Percentiles rank a stretch among this genome's conserved stretches.
phyloP scores from a whole-genome alignment of 2,329 filamentous ascomycete species.

The Coniochaeta sp. region DNA sequence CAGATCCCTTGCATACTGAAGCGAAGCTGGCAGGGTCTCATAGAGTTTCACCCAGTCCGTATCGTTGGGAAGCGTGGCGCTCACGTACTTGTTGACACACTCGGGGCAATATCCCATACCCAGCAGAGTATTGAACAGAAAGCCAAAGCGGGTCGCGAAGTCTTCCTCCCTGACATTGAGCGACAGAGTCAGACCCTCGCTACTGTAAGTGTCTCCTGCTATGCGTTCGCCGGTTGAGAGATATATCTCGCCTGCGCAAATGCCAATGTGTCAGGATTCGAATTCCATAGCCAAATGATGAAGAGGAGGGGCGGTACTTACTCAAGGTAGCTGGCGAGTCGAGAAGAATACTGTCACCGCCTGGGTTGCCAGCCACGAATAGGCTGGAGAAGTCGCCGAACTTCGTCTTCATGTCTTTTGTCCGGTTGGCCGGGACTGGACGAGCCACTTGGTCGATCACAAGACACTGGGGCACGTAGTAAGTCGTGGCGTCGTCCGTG shows the following conservation, averaged over 20 bases:
- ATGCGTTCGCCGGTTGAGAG: not conserved
- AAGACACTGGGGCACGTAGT: not conserved
- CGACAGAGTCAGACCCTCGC: conserved; percentile 4
- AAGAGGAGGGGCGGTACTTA: not conserved
- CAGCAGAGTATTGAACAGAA: conserved; percentile 12
- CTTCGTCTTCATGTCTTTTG: not conserved
- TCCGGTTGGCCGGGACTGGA: not conserved
- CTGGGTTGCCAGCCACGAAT: conserved; percentile 5
- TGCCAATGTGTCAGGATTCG: not conserved
- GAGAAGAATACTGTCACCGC: not conserved
- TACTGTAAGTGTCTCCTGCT: not conserved
- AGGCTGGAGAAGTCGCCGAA: conserved; percentile 5
- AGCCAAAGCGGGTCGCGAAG: conserved; percentile 8
- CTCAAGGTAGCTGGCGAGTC: not conserved
- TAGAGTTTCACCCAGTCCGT: not conserved
- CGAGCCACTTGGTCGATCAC: too few species aligned
- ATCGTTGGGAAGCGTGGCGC: not conserved
- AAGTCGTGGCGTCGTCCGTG: not conserved
- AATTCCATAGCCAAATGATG: not conserved
- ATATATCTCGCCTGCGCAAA: not conserved
- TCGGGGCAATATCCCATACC: conserved; percentile 10
- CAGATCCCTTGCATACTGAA: conserved; percentile 1
- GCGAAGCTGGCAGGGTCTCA: not conserved
- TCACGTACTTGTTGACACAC: not conserved
- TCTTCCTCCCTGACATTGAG: not conserved